Evolutionary conservation across 345 rosid species (phyloP).

Genomic region (Theobroma cacao): DNA sequence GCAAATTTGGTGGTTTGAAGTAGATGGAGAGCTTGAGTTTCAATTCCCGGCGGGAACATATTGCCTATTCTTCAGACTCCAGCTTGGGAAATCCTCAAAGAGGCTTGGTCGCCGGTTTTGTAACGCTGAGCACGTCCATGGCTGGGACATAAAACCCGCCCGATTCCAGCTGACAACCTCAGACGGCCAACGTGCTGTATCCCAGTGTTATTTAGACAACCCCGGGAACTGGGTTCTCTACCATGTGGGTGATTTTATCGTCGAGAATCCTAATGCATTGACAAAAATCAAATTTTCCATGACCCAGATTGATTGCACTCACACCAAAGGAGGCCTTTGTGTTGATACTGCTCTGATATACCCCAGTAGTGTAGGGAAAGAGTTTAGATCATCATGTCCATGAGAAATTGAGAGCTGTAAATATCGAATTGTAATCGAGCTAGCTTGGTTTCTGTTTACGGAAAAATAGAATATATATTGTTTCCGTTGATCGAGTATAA

Average conservation of each 20-base stretch:
- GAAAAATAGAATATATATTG: too few relatives aligned
- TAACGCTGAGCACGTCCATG: slow-evolving; percentile 73
- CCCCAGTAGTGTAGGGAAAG: slow-evolving; percentile 46
- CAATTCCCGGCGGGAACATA: slow-evolving; percentile 74
- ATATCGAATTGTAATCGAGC: slow-evolving; percentile 1
- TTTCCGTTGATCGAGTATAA: too few relatives aligned
- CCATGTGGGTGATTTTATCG: slow-evolving; percentile 78
- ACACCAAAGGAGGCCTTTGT: slow-evolving; percentile 91
- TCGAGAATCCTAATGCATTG: slow-evolving; percentile 21
- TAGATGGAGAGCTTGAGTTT: slow-evolving; percentile 77
- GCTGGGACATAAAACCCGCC: slow-evolving; percentile 88
- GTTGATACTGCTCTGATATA: slow-evolving; percentile 62
- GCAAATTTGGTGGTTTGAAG: slow-evolving; percentile 97
- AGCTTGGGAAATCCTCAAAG: slow-evolving; percentile 60
- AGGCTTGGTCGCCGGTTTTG: slow-evolving; percentile 74
- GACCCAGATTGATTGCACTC: slow-evolving; percentile 94
- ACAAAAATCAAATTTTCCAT: slow-evolving; percentile 60
- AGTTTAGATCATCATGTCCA: slow-evolving; percentile 39
- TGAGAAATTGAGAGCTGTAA: slow-evolving; percentile 2
- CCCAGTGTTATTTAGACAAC: slow-evolving; percentile 49
- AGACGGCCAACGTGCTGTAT: slow-evolving; percentile 58
- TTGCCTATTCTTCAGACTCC: slow-evolving; percentile 75
- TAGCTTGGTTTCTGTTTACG: background rate
- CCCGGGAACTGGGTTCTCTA: slow-evolving; percentile 68
- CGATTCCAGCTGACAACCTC: slow-evolving; percentile 72